Evolutionary conservation across 768 basidiomycete genomes (phyloP), one percentile per base, ranked within the genome.

Genomic region (Tylopilus sp.): DNA sequence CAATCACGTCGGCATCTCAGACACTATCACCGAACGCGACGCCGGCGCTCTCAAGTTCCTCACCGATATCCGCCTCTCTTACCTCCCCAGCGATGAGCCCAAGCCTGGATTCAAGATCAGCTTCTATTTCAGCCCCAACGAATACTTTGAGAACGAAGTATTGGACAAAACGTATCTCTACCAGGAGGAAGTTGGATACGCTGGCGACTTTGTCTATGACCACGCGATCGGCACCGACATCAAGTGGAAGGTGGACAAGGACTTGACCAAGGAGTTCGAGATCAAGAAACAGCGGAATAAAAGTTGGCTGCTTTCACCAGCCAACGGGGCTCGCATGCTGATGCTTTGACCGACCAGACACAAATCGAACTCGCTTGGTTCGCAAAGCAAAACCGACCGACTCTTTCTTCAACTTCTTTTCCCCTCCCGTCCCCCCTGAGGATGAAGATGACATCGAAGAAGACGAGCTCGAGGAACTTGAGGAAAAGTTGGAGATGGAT

Each of bases 241-340:
- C 74, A 83, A 86, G 70, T 99, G 95, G 95, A 95, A 95, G 75
- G 94, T 91, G 70, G 95, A 95, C 61, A 95, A 97, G 75, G 92
- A 99, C 73, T 78, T 99, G 51, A 99, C 95, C 46, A 92, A 93
- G 75, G 90, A 91, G 74, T 89, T 91, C 62, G 95, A 98, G 76
- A 95, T 98, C 70, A 97, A 95, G 81, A 98, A 97, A 78, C 95
- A 98, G 74, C 79, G 95, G 64, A 99, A 99, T 76, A 99, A 98
- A 81, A 94, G 95, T 97, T n/a, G 53, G 47, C 22, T 20, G 15
- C 25, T 39, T 58, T 41, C 48, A 22, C 25, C 30, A 15, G 4
- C 47, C 40, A 15, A 20, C 38, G 25, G 20, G 20, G 17, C 22
- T 23, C 30, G 15, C 23, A 9, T 31, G 40, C 50, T 60, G 17